Conservation (phyloP, 2,329 filamentous ascomycete species). For the Diplodia seriata region DNA sequence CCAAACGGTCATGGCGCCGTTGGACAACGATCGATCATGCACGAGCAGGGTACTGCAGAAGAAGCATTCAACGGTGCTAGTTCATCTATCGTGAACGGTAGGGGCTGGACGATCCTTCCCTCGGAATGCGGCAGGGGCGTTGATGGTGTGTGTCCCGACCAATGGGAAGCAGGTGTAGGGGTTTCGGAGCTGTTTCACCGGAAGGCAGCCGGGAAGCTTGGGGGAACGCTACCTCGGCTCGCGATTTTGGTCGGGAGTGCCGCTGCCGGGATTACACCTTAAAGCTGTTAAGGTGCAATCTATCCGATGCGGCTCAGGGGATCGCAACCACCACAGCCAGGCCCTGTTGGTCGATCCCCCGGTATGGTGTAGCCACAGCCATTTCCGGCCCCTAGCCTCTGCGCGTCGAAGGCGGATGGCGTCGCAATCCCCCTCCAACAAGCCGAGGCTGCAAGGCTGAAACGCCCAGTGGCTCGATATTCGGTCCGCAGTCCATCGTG, state of each 20-base stretch:
- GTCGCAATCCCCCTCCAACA: conserved; percentile 17
- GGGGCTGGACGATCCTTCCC: background rate
- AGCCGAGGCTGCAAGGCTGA: conserved; percentile 27
- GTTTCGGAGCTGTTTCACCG: conserved; percentile 30
- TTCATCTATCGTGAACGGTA: conserved; percentile 27
- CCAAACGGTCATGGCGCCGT: background rate
- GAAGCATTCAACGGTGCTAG: conserved; percentile 19
- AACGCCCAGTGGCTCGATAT: conserved; percentile 17
- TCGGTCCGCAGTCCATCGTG: conserved; percentile 11
- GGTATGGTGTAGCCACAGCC: conserved; percentile 10
- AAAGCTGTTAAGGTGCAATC: conserved; percentile 26
- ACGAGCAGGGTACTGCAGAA: background rate
- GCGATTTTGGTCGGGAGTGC: conserved; percentile 25
- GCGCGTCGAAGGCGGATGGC: conserved; percentile 12
- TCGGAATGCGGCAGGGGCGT: conserved; percentile 18
- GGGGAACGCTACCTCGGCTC: conserved; percentile 23
- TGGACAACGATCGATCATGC: background rate
- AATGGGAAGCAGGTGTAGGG: background rate
- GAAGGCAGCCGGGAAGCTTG: conserved; percentile 14
- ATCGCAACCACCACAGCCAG: background rate
- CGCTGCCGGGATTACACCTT: conserved; percentile 25
- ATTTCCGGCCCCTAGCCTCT: conserved; percentile 14
- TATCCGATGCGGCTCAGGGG: conserved; percentile 17
- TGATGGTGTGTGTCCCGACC: conserved; percentile 17
- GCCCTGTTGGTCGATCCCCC: conserved; percentile 15